Conservation (phyloP, 2,329 filamentous ascomycete species). For the Podosphaera xanthii region DNA sequence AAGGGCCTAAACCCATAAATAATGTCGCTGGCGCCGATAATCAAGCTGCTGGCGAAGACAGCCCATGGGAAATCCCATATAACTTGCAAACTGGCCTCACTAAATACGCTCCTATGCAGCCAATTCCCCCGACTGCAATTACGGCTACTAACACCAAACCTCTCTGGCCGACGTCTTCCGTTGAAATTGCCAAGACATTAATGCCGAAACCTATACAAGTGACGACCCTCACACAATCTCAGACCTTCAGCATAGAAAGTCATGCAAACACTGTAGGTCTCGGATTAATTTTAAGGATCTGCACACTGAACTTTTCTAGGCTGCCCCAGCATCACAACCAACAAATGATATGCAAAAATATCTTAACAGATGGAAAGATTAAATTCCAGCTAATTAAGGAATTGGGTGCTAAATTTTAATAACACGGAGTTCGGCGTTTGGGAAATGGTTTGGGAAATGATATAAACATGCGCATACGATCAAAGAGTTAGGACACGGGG, state of each 20-base stretch:
- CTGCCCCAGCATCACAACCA: conserved; percentile 14
- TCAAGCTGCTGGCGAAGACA: conserved; percentile 5
- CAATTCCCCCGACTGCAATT: conserved; percentile 17
- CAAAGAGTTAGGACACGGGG: too few species aligned
- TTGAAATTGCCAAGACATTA: conserved; percentile 15
- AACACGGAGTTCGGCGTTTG: too few species aligned
- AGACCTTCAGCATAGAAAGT: conserved; percentile 16
- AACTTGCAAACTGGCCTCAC: conserved; percentile 17
- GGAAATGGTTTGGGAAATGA: too few species aligned
- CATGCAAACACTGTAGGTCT: conserved; percentile 18
- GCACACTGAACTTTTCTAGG: conserved; percentile 9
- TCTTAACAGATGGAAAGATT: conserved; percentile 19
- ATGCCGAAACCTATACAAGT: conserved; percentile 13
- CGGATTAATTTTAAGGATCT: neutral
- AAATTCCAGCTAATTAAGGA: neutral
- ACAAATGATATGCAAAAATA: conserved; percentile 18
- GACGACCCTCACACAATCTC: conserved; percentile 18
- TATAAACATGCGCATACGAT: too few species aligned
- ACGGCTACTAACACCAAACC: conserved; percentile 18
- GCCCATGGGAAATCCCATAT: conserved; percentile 14
- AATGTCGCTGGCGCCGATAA: conserved; percentile 5
- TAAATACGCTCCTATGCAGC: conserved; percentile 21
- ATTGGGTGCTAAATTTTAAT: too few species aligned
- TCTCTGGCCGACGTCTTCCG: conserved; percentile 17
- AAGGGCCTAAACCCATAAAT: conserved; percentile 15